Evolutionary conservation across 306 rosid genomes (phyloP).

Genomic region (Hylodesmum podocarpum): DNA sequence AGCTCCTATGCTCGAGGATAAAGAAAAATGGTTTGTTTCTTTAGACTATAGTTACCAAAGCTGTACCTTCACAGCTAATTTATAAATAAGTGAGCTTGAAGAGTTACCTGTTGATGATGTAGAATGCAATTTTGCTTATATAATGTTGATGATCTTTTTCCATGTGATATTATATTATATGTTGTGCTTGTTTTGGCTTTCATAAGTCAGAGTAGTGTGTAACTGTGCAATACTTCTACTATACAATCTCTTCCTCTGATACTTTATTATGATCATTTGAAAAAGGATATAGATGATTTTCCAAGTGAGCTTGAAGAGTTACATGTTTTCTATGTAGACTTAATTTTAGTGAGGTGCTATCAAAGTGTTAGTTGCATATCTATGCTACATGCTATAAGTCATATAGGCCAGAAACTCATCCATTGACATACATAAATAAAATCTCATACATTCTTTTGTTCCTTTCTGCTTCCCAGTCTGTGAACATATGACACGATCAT

Average conservation of each 20-base stretch:
- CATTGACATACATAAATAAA: neutral
- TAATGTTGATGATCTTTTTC: neutral
- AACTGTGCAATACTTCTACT: neutral
- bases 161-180: neutral
- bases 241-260: neutral
- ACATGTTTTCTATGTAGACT: neutral
- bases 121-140: conserved; percentile 17
- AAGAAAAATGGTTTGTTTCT: conserved; percentile 91
- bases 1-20: conserved; percentile 99
- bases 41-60: conserved; percentile 14
- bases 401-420: neutral
- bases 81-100: conserved; percentile 10
- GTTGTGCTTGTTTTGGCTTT: neutral
- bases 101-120: neutral
- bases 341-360: neutral
- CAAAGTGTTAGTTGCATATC: neutral
- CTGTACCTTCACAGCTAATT: conserved; percentile 15
- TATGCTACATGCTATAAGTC: neutral
- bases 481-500: neutral
- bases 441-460: neutral
- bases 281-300: neutral
- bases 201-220: conserved; percentile 1
- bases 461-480: neutral
- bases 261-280: neutral
- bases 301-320: too few species aligned